Conservation (phyloP, 306 rosid species). For the Citrullus mucosospermus region DNA sequence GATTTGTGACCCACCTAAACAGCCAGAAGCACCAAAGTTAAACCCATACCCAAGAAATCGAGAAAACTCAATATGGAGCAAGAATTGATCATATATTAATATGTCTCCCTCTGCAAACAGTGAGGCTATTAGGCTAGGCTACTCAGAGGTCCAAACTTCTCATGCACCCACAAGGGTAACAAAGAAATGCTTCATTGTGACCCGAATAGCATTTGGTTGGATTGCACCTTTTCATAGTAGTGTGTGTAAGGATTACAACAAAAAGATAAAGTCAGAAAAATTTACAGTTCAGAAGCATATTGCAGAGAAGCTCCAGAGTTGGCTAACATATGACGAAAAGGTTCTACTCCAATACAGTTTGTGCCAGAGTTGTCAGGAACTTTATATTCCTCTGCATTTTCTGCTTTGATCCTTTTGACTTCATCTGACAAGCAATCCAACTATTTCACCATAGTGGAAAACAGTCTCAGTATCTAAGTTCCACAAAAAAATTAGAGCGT, state of each 20-base stretch:
- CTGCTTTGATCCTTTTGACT: constrained; percentile 33
- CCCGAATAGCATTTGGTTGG: not conserved
- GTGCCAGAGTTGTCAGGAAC: constrained; percentile 37
- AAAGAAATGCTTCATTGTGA: not conserved
- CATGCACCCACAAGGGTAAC: not conserved
- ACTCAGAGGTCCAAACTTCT: not conserved
- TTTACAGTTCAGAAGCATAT: constrained; percentile 64
- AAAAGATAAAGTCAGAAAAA: constrained; percentile 19
- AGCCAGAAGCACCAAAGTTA: constrained; percentile 11
- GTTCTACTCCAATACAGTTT: constrained; percentile 48
- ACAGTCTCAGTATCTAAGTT: constrained; percentile 18
- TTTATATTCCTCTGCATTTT: constrained; percentile 45
- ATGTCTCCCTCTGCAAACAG: not conserved
- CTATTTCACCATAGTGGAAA: constrained; percentile 26
- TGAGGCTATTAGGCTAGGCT: not conserved
- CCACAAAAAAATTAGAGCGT: constrained; percentile 2
- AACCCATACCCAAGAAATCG: not conserved
- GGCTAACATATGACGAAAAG: constrained; percentile 44
- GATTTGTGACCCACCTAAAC: constrained; percentile 80
- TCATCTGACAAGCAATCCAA: constrained; percentile 25
- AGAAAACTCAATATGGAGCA: not conserved
- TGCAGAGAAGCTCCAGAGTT: constrained; percentile 48
- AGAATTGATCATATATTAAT: constrained; percentile 2
- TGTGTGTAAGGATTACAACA: constrained; percentile 2
- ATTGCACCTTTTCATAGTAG: not conserved